Base-by-base conservation (phyloP, 73 alveolate species). In the Urostyla sp. region DNA sequence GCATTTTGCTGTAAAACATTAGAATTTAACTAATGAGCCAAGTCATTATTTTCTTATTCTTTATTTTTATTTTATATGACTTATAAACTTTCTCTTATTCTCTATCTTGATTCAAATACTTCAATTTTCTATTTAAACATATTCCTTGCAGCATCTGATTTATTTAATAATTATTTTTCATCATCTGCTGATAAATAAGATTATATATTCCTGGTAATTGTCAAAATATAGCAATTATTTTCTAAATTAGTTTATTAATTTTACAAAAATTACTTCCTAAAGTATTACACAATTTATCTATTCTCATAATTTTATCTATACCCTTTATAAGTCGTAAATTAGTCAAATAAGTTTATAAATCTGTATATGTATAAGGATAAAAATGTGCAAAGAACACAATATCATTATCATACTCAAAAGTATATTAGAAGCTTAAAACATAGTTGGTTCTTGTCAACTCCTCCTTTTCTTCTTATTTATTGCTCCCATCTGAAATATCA, bases 361-460 rank as follows among this genome's bases (percentile, higher is more conserved):
- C 97, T 15, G 96, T 73, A 54, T 87, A 80, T 0, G 98, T 94
- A 59, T 84, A 94, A 1, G 98, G 98, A 66, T 76, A 85, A 63
- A 91, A 94, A 76, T 94, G 95, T 28, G 96, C 87, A 61, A 94
- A 94, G 88, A 80, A 94, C 32, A 94, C 96, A 37, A 60, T 87
- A 51, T 94, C 98, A 49, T 94, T 72, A 67, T 90, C 97, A 59
- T 66, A 87, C 66, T 84, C 83, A 28, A 88, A 94, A 35, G 98
- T 94, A 73, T 91, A 94, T 56, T 92, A 63, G 80, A 94, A 94
- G 26, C 92, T 84, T 50, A 94, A 80, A 15, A 97, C 82, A 59
- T 89, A 89, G 53, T 61, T 91, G 43, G 86, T 74, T 54, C 91
- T 84, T 35, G 69, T 56, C 23, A 78, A 59, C 50, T 76, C 35